Percentiles rank a stretch among this genome's conserved stretches.
Evolutionary conservation across 257 asterid species (phyloP).

Genomic region (Capsicum baccatum): DNA sequence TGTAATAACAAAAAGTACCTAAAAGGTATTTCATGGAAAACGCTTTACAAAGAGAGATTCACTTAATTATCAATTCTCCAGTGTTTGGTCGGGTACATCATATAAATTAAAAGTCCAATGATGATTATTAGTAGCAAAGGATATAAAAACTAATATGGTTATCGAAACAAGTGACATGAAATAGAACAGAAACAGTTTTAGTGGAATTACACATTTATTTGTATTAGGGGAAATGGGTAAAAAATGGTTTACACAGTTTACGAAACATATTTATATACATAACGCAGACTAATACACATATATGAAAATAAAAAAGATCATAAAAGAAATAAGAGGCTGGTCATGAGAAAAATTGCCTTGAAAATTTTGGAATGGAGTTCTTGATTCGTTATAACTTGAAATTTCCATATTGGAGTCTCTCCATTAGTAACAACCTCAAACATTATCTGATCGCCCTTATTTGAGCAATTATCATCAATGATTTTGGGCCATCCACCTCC

Average conservation of each 20-base stretch:
- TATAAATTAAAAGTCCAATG: no score
- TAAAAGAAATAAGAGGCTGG: neutral
- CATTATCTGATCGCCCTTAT: neutral
- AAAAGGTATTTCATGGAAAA: neutral
- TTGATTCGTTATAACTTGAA: neutral
- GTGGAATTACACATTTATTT: neutral
- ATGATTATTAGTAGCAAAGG: no score
- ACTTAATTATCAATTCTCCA: no score
- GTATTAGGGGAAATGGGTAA: neutral
- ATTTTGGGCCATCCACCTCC: neutral
- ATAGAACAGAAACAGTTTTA: no score
- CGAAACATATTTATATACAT: neutral
- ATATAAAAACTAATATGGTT: no score
- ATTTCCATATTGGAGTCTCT: neutral
- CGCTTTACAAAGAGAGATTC: no score
- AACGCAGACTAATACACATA: neutral
- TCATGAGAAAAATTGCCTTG: neutral
- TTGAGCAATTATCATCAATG: constrained; percentile 2
- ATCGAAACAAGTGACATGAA: no score
- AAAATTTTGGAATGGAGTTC: neutral
- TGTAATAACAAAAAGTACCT: neutral
- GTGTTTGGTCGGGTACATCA: no score
- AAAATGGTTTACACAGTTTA: neutral
- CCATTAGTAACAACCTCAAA: no score
- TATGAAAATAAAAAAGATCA: neutral